phyloP scores from a whole-genome alignment of 768 basidiomycete genomes.

The Termitomyces sp. region DNA sequence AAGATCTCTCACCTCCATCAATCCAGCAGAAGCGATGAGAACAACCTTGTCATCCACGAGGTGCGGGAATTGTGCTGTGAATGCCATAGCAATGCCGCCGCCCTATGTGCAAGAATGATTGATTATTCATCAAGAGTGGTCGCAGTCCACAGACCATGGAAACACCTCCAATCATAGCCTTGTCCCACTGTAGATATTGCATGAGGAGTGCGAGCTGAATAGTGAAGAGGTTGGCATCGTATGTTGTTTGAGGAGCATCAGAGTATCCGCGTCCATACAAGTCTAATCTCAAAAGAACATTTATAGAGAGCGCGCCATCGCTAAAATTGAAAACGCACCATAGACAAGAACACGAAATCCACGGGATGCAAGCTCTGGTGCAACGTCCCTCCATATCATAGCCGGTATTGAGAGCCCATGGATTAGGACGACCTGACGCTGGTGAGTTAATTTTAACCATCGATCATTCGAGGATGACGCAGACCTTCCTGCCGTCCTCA shows the following conservation, averaged over 20 bases:
- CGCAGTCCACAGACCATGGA: constrained; percentile 55
- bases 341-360: constrained; percentile 76
- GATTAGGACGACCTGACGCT: constrained; percentile 60
- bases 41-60: constrained; percentile 61
- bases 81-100: constrained; percentile 67
- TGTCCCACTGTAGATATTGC: constrained; percentile 71
- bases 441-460: not conserved
- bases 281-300: constrained; percentile 34
- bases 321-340: constrained; percentile 31
- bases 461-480: constrained; percentile 13
- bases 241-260: constrained; percentile 66
- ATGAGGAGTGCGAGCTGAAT: constrained; percentile 80
- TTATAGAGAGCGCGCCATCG: not conserved
- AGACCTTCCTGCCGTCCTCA: constrained; percentile 57
- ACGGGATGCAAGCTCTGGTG: constrained; percentile 51
- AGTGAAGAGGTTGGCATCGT: constrained; percentile 59
- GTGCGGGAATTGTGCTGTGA: constrained; percentile 65
- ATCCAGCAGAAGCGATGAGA: constrained; percentile 64
- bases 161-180: constrained; percentile 58
- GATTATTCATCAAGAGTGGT: not conserved
- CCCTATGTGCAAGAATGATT: constrained; percentile 43
- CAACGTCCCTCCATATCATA: constrained; percentile 73
- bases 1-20: constrained; percentile 47
- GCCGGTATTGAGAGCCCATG: constrained; percentile 76
- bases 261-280: constrained; percentile 82